phyloP scores from a whole-genome alignment of 2,329 filamentous ascomycete species.

The Trichoderma endophyticum region DNA sequence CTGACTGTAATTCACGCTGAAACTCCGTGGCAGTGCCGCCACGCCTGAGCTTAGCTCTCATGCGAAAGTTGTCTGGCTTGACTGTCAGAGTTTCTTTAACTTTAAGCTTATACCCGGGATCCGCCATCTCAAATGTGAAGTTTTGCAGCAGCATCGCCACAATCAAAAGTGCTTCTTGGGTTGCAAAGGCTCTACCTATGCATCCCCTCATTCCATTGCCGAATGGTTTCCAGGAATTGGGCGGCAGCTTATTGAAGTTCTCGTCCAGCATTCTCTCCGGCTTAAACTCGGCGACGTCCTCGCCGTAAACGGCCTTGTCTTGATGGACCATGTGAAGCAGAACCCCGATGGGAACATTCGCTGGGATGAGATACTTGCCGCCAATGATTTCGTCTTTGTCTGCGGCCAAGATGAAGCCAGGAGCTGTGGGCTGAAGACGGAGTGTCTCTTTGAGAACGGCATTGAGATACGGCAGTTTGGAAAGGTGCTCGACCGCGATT shows the following conservation, averaged over 20 bases:
- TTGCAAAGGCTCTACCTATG: conserved; percentile 53
- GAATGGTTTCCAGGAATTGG: conserved; percentile 50
- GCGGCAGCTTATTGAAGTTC: conserved; percentile 38
- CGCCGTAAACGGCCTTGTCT: conserved; percentile 55
- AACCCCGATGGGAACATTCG: conserved; percentile 42
- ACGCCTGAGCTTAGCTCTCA: conserved; percentile 53
- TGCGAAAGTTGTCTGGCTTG: conserved; percentile 59
- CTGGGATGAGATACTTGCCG: conserved; percentile 52
- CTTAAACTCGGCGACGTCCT: conserved; percentile 54
- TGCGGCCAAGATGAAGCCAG: conserved; percentile 30
- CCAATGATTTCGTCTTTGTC: conserved; percentile 43
- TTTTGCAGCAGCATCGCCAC: conserved; percentile 61
- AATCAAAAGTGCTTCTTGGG: conserved; percentile 46
- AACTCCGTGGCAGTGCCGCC: conserved; percentile 37
- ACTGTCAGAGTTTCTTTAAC: conserved; percentile 55
- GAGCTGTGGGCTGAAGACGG: conserved; percentile 29
- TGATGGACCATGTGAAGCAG: conserved; percentile 50
- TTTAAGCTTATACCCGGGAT: conserved; percentile 53
- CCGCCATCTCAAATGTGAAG: conserved; percentile 61
- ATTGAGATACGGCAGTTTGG: conserved; percentile 60
- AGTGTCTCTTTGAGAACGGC: conserved; percentile 58
- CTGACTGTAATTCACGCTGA: conserved; percentile 26
- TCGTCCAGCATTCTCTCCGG: conserved; percentile 63
- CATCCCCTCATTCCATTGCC: conserved; percentile 52
- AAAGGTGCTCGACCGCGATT: conserved; percentile 56